Conservation (phyloP, 805 yeast species). For the Blastobotrys americana region DNA sequence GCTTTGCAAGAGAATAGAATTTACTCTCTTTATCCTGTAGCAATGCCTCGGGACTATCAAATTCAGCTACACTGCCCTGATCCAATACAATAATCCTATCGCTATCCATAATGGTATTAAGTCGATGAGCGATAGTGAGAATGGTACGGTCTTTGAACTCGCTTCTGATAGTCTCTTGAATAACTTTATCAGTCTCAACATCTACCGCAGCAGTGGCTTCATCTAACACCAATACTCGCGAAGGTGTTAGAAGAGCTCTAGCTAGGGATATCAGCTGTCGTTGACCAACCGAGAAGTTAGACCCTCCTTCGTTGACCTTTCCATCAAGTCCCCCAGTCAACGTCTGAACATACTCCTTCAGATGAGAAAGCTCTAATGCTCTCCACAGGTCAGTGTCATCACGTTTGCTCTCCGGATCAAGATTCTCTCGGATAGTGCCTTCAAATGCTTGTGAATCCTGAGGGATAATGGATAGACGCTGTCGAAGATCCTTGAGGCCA, state of each 20-base stretch:
- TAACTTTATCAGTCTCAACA: slow-evolving; percentile 71
- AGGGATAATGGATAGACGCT: slow-evolving; percentile 76
- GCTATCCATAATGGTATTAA: slow-evolving; percentile 79
- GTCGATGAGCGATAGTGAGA: slow-evolving; percentile 81
- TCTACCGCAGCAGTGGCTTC: slow-evolving; percentile 92
- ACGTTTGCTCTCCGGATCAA: slow-evolving; percentile 70
- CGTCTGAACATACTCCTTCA: slow-evolving; percentile 51
- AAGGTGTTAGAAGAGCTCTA: slow-evolving; percentile 68
- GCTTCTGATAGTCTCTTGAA: slow-evolving; percentile 70
- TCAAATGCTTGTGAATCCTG: slow-evolving; percentile 91
- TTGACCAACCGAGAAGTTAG: slow-evolving; percentile 85
- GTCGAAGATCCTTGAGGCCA: slow-evolving; percentile 74
- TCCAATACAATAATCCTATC: slow-evolving; percentile 73
- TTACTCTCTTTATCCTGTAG: slow-evolving; percentile 57
- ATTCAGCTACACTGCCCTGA: slow-evolving; percentile 66
- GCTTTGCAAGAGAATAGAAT: slow-evolving; percentile 67
- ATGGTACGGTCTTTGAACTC: slow-evolving; percentile 73
- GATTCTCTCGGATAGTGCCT: slow-evolving; percentile 76
- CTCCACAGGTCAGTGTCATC: slow-evolving; percentile 78
- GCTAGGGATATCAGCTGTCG: slow-evolving; percentile 79
- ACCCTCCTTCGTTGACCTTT: slow-evolving; percentile 64
- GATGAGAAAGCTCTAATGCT: slow-evolving; percentile 69
- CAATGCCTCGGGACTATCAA: slow-evolving; percentile 62
- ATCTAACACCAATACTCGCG: slow-evolving; percentile 72
- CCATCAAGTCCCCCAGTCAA: slow-evolving; percentile 54